Base-by-base conservation (phyloP, 768 basidiomycete genomes). In the Pleurotus cornucopiae region DNA sequence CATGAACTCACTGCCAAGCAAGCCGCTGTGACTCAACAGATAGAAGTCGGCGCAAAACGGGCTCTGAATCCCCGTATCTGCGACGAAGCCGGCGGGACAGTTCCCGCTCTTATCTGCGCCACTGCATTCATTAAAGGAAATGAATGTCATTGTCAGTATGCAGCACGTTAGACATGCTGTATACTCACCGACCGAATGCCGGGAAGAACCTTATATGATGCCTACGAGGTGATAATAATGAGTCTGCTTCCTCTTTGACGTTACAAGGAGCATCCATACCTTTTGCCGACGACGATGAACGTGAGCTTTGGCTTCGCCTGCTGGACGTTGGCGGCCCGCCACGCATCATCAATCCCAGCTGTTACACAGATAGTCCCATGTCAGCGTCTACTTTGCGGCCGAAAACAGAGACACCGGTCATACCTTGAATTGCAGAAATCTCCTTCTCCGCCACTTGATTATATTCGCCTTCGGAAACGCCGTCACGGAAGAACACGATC, bases 31-130 rank as follows among this genome's bases (percentile, higher is more conserved):
- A 51, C 85, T 86, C 63, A 85, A 85, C 3, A 93, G 74, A 62
- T 88, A 91, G 67, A 83, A 93, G 60, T 93, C 91, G 38, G 85
- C 85, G 54, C 89, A 87, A 0, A 80, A 78, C 0, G 89, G 88
- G 61, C 88, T 85, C 0, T 79, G 78, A 43, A 91, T 82, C 3
- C 82, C 84, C 1, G 73, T 73, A 62, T 93, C 91, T 20, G 91
- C 79, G 12, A 93, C 87, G 0, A 89, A 89, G 6, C 91, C 91
- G 0, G 91, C 88, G 1, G 78, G 81, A 61, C 83, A 85, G 62
- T 93, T 93, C 2, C 84, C 86, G 55, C 82, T 86, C 52, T 73
- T 76, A 60, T 92, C 90, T 0, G 73, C 80, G 6, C 86, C 79
- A 5, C 62, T 0, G 57, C 48, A 12, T 34, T 34, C 30, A 11